Evolutionary conservation across 2,329 filamentous ascomycete genomes (phyloP).

Genomic region (Alternaria infectoria): DNA sequence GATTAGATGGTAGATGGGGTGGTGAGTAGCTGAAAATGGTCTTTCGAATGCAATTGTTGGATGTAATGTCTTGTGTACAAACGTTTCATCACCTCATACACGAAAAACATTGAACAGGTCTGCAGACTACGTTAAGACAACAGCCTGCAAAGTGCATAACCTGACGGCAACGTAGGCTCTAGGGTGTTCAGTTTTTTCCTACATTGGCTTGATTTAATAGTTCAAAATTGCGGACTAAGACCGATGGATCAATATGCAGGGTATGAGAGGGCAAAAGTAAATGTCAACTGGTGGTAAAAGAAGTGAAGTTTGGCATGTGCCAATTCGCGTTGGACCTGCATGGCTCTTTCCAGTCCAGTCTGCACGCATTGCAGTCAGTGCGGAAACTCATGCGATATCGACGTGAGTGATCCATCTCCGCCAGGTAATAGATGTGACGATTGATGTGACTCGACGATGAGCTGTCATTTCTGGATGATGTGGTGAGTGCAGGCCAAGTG

Average conservation of each 20-base stretch:
- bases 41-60: not conserved
- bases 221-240: too few relatives aligned
- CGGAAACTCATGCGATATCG: not conserved
- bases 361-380: not conserved
- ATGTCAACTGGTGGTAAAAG: not conserved
- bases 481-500: conserved; percentile 2
- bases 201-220: too few relatives aligned
- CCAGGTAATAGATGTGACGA: not conserved
- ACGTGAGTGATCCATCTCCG: not conserved
- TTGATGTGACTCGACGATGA: not conserved
- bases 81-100: not conserved
- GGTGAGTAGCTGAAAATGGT: not conserved
- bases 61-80: not conserved
- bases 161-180: too few relatives aligned
- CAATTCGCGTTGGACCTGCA: not conserved
- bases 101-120: too few relatives aligned
- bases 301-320: not conserved
- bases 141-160: too few relatives aligned
- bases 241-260: not conserved
- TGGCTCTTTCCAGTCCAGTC: not conserved
- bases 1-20: not conserved
- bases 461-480: not conserved
- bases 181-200: too few relatives aligned
- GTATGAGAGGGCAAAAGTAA: not conserved
- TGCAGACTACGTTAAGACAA: too few relatives aligned